Conservation (phyloP, 116 monocot species). For the Trichopus zeylanicus region DNA sequence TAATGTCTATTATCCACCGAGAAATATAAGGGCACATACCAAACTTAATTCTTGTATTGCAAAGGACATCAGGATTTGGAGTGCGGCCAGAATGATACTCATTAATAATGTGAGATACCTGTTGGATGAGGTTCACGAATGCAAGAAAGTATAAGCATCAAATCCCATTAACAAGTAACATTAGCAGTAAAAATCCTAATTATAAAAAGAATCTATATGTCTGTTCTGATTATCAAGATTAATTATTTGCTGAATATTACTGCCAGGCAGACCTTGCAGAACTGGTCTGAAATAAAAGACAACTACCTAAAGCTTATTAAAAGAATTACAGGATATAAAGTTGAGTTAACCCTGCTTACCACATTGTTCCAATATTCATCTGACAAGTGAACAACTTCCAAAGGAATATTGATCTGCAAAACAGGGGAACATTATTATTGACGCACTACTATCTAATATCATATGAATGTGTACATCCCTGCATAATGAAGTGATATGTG, state of each 20-base stretch:
- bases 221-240: not conserved
- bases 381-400: constrained; percentile 88
- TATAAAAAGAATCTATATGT: not conserved
- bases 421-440: constrained; percentile 3
- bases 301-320: too few relatives aligned
- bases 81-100: constrained; percentile 90
- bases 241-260: too few relatives aligned
- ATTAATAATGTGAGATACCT: constrained; percentile 90
- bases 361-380: constrained; percentile 97
- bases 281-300: too few relatives aligned
- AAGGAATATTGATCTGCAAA: constrained; percentile 69
- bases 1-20: too few relatives aligned
- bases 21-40: constrained; percentile 29
- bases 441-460: not conserved
- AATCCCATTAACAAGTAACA: not conserved
- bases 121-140: constrained; percentile 9
- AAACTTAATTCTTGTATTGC: constrained; percentile 99
- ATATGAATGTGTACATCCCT: not conserved
- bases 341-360: constrained; percentile 25
- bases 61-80: constrained; percentile 98
- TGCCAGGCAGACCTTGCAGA: too few relatives aligned
- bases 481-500: not conserved
- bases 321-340: not conserved
- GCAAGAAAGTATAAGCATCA: not conserved
- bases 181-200: not conserved